These are phyloP conservation scores for Oryza officinalis DNA, from an alignment of 176 grass and related monocot species.

Conservation along the genomic window DNA sequence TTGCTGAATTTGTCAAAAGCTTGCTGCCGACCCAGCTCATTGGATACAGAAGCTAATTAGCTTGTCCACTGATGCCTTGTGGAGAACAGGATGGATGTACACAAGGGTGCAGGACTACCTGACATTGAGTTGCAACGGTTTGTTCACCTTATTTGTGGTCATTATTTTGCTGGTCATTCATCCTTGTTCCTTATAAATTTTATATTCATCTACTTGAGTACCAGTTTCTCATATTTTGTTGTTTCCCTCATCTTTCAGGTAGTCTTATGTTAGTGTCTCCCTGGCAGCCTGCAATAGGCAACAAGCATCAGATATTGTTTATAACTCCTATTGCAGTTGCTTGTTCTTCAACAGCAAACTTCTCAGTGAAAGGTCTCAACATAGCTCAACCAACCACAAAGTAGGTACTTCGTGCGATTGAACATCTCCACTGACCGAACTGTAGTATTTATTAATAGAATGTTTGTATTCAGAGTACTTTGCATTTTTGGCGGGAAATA, in stretches of 20 bases:
- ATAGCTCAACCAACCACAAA: slow-evolving; percentile 65
- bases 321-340: slow-evolving; percentile 70
- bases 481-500: slow-evolving; percentile 83
- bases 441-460: slow-evolving; percentile 8
- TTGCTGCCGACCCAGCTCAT: slow-evolving; percentile 53
- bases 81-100: slow-evolving; percentile 76
- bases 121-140: slow-evolving; percentile 72
- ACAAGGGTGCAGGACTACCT: slow-evolving; percentile 59
- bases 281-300: slow-evolving; percentile 47
- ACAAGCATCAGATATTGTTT: slow-evolving; percentile 51
- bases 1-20: slow-evolving; percentile 44
- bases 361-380: slow-evolving; percentile 78
- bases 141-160: slow-evolving; percentile 31
- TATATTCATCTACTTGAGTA: background rate
- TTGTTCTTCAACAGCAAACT: slow-evolving; percentile 54
- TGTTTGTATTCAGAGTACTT: slow-evolving; percentile 51
- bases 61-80: slow-evolving; percentile 50
- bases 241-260: slow-evolving; percentile 50
- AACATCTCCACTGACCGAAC: background rate
- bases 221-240: slow-evolving; percentile 13
- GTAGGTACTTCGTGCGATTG: slow-evolving; percentile 35
- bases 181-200: background rate
- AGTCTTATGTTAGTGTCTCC: slow-evolving; percentile 60
- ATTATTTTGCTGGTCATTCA: background rate
- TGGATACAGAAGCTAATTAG: slow-evolving; percentile 68